Evolutionary conservation across 306 rosid genomes (phyloP).

Genomic region (Adenanthera pavonina): DNA sequence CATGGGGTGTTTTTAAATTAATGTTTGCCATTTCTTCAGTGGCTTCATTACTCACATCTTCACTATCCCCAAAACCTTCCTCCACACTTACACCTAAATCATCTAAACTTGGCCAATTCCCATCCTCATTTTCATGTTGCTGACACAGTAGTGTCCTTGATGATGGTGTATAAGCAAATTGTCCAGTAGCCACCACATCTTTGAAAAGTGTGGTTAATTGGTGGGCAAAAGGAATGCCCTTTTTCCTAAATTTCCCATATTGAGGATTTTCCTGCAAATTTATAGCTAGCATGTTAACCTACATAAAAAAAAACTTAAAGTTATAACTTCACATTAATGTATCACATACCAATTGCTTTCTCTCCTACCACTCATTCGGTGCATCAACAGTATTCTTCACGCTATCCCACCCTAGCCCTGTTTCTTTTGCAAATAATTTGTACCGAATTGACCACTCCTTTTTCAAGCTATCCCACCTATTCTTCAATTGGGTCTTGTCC

Average conservation of each 20-base stretch:
- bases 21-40: too few relatives aligned
- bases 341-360: not conserved
- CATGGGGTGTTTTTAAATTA: not conserved
- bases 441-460: not conserved
- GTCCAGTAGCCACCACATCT: not conserved
- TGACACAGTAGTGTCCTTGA: not conserved
- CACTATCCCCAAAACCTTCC: not conserved
- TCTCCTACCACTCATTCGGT: not conserved
- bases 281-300: not conserved
- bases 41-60: not conserved
- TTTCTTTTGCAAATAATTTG: not conserved
- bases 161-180: not conserved
- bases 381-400: not conserved
- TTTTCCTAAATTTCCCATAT: not conserved
- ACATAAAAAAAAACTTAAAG: too few relatives aligned
- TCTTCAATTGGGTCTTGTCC: too few relatives aligned
- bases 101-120: not conserved
- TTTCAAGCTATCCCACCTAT: constrained; percentile 17
- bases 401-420: not conserved
- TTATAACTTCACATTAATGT: not conserved
- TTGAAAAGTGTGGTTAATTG: not conserved
- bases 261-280: not conserved
- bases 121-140: not conserved
- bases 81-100: not conserved
- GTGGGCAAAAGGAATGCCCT: not conserved